Conservation (phyloP, 441 rosid species). For the Adansonia rubrostipa region DNA sequence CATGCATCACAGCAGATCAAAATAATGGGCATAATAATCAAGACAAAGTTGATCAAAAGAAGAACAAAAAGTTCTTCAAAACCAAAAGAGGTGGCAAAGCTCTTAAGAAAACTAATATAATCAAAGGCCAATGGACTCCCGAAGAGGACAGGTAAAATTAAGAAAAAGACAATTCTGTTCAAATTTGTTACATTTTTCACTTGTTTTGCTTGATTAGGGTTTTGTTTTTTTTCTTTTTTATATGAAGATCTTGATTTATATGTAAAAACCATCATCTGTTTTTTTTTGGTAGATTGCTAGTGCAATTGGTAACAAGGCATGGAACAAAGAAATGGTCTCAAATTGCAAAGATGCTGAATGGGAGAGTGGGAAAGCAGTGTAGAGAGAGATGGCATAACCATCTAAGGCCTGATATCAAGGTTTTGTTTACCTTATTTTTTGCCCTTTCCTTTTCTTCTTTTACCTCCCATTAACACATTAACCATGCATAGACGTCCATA, state of each 20-base stretch:
- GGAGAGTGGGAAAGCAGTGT: constrained; percentile 84
- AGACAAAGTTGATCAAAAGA: constrained; percentile 17
- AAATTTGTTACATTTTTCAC: no score
- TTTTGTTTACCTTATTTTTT: constrained; percentile 18
- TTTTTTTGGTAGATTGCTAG: constrained; percentile 41
- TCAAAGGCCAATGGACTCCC: constrained; percentile 80
- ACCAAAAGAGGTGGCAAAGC: constrained; percentile 32
- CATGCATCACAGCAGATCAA: constrained; percentile 29
- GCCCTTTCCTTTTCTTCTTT: not conserved
- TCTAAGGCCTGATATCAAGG: constrained; percentile 82
- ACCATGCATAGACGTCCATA: not conserved
- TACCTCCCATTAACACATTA: not conserved
- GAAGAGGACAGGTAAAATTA: constrained; percentile 55
- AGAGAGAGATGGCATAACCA: constrained; percentile 94
- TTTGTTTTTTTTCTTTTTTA: no score
- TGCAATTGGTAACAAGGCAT: constrained; percentile 47
- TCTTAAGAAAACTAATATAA: constrained; percentile 36
- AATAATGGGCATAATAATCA: not conserved
- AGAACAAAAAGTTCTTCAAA: constrained; percentile 26
- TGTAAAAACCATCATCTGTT: no score
- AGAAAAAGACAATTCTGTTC: no score
- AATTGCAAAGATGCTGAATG: constrained; percentile 58
- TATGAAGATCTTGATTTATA: constrained; percentile 8
- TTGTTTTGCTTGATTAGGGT: not conserved
- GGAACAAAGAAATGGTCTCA: constrained; percentile 76